Evolutionary conservation across 2,329 filamentous ascomycete genomes (phyloP), one percentile per base, ranked within the genome.

Genomic region (Furcasterigmium furcatum): DNA sequence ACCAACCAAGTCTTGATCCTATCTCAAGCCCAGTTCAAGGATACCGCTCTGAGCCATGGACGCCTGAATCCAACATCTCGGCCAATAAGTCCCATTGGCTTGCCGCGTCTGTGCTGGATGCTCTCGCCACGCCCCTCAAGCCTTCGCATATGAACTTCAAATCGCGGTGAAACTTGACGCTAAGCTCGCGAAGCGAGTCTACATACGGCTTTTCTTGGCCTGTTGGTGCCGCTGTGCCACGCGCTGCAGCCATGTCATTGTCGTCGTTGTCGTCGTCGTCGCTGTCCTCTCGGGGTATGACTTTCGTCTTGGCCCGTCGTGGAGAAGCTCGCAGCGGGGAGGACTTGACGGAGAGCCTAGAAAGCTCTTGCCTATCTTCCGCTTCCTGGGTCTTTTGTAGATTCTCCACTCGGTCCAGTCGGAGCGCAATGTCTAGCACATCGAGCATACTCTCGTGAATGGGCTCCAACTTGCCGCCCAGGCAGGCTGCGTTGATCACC

Each of bases 81-180:
- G 87, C 89, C 49, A 96, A 62, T 48, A 87, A 81, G 64, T 94
- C 88, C 87, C 91, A 92, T 60, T 84, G 80, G 25, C 78, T 58
- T 57, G 75, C 66, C 34, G 72, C 68, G 13, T 64, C 59, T 45
- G 88, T 82, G 22, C 82, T 82, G 40, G 87, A 85, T 27, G 85
- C 87, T 55, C 91, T 78, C 41, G 88, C 84, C 9, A 94, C 80
- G 9, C 86, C 85, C 44, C 85, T 80, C 51, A 96, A 61, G 0
- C 88, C 90, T 41, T 84, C 82, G 3, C 77, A 77, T 13, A 94
- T 74, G 61, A 95, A 95, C 1, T 77, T 71, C 22, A 91, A 58
- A 40, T 87, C 71, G 36, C 76, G 75, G 45, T 85, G 78, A 55
- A 88, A 88, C 42, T 88, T 78, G 2, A 63, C 65, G 45, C 76